phyloP scores from a whole-genome alignment of 75 land plant genomes.

The Azolla pinnata region DNA sequence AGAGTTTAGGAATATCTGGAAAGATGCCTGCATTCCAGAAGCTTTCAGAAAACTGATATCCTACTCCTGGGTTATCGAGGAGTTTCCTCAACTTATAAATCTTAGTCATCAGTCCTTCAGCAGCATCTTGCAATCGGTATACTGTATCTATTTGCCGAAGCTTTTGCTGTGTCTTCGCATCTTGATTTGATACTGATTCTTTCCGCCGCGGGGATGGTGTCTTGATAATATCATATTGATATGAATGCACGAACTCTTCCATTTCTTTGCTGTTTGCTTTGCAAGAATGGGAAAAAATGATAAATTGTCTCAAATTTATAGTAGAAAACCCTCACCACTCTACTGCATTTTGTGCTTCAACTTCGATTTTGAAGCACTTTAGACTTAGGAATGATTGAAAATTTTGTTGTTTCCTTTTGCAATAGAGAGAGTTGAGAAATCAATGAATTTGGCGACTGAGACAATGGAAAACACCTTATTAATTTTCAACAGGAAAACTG shows the following conservation, averaged over 20 bases:
- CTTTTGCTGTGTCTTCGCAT: conserved; percentile 47
- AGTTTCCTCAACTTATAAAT: conserved; percentile 65
- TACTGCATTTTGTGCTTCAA: no score
- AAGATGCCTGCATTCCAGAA: conserved; percentile 88
- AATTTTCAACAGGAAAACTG: no score
- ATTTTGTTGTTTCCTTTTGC: no score
- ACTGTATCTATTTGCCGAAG: conserved; percentile 77
- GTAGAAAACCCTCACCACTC: no score
- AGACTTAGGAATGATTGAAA: no score
- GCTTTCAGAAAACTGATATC: conserved; percentile 51
- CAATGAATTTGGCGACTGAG: no score
- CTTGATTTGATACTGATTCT: conserved; percentile 8
- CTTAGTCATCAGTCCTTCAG: conserved; percentile 81
- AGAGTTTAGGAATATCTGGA: conserved; percentile 75
- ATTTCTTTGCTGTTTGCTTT: background rate
- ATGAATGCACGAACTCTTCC: background rate
- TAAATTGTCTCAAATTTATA: no score
- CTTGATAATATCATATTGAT: background rate
- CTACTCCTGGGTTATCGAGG: conserved; percentile 59
- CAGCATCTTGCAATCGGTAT: conserved; percentile 65
- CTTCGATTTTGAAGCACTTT: no score
- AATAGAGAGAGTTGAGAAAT: no score
- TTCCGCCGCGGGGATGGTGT: conserved; percentile 30
- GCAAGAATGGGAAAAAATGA: no score
- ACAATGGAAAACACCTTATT: no score